phyloP scores from a whole-genome alignment of 1,139 yeast genomes.

The Candida neerlandica region DNA sequence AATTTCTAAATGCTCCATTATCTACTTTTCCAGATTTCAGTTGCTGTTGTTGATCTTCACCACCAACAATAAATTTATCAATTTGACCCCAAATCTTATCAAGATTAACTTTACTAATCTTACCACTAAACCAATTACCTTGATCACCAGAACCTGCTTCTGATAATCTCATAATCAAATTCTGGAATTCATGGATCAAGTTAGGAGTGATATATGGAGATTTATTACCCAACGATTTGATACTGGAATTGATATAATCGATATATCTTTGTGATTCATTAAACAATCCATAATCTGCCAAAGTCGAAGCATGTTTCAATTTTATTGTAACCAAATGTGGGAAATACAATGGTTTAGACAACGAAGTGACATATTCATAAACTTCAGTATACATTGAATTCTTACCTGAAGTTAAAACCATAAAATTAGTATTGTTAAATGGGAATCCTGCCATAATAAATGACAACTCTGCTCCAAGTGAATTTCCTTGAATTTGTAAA shows the following conservation, averaged over 20 bases:
- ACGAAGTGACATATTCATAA: conserved; percentile 59
- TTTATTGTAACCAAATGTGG: conserved; percentile 61
- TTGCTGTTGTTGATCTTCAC: conserved; percentile 63
- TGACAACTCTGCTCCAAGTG: conserved; percentile 47
- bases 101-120: conserved; percentile 72
- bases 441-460: conserved; percentile 54
- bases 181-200: conserved; percentile 37
- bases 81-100: conserved; percentile 88
- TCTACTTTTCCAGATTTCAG: conserved; percentile 31
- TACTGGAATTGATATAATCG: conserved; percentile 50
- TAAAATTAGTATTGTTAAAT: conserved; percentile 23
- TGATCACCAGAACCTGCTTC: conserved; percentile 44
- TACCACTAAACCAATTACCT: conserved; percentile 61
- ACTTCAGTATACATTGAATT: conserved; percentile 60
- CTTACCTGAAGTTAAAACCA: conserved; percentile 24
- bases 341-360: conserved; percentile 37
- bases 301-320: conserved; percentile 60
- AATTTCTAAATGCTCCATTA: conserved; percentile 70
- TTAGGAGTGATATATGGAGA: conserved; percentile 42
- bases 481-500: conserved; percentile 32
- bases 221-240: conserved; percentile 45
- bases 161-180: conserved; percentile 46
- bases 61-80: conserved; percentile 93
- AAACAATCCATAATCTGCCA: conserved; percentile 64
- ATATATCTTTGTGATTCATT: conserved; percentile 62